Conservation (phyloP, 1,139 yeast genomes). For the Hyphopichia pseudoburtonii region DNA sequence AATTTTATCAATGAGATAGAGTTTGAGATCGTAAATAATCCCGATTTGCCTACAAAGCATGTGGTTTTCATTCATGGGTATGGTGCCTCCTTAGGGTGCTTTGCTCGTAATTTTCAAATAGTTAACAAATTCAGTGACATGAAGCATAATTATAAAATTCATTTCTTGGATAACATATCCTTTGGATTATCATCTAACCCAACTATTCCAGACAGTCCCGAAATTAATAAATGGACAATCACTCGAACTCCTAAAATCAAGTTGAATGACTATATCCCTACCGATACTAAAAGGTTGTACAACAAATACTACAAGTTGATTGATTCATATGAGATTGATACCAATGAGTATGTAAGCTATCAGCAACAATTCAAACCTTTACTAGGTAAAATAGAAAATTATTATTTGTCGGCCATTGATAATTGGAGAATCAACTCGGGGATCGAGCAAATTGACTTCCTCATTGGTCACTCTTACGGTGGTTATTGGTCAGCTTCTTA, state of each 20-base stretch:
- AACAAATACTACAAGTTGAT: conserved; percentile 45
- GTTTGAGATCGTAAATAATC: conserved; percentile 27
- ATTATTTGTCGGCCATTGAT: conserved; percentile 39
- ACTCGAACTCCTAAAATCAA: conserved; percentile 29
- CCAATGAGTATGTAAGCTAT: conserved; percentile 26
- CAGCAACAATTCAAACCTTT: conserved; percentile 41
- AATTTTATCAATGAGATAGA: conserved; percentile 39
- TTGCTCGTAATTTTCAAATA: conserved; percentile 69
- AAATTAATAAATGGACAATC: conserved; percentile 20
- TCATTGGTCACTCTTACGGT: conserved; percentile 49
- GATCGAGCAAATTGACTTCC: conserved; percentile 37
- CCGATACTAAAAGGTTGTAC: conserved; percentile 29
- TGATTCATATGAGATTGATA: conserved; percentile 32
- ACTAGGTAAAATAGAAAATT: conserved; percentile 38
- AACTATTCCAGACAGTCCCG: conserved; percentile 19
- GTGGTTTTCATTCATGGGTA: conserved; percentile 85
- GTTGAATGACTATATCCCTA: conserved; percentile 30
- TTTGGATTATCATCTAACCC: conserved; percentile 81
- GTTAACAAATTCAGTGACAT: conserved; percentile 38
- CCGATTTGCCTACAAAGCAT: conserved; percentile 28
- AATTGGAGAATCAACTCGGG: conserved; percentile 34
- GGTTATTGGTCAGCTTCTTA: conserved; percentile 49
- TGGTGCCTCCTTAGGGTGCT: conserved; percentile 87
- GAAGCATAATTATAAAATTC: conserved; percentile 51
- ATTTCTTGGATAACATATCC: conserved; percentile 81